Percentiles rank a stretch among this genome's conserved stretches.
Conservation (phyloP, 2,329 filamentous ascomycete genomes). For the Aureobasidium leucospermi region DNA sequence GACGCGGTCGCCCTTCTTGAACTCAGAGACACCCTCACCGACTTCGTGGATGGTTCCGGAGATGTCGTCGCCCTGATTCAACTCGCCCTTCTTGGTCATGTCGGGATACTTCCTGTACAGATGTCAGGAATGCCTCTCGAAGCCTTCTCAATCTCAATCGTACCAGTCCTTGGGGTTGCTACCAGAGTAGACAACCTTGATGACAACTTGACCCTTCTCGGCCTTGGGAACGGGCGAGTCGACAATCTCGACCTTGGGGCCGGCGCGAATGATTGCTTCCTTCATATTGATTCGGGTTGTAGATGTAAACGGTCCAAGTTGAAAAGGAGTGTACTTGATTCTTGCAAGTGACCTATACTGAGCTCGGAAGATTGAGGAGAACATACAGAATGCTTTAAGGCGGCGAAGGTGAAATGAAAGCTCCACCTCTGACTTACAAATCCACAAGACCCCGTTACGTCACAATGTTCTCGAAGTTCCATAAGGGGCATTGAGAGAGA, state of each 20-base stretch:
- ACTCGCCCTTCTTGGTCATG: slow-evolving; percentile 17
- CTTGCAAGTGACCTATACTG: slow-evolving; percentile 8
- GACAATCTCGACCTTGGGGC: slow-evolving; percentile 21
- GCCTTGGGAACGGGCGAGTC: slow-evolving; percentile 22
- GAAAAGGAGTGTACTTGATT: not conserved
- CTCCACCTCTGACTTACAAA: slow-evolving; percentile 13
- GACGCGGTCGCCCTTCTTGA: slow-evolving; percentile 51
- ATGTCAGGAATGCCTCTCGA: not conserved
- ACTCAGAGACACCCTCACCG: slow-evolving; percentile 49
- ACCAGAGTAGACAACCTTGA: slow-evolving; percentile 21
- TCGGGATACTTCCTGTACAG: slow-evolving; percentile 18
- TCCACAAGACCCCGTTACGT: slow-evolving; percentile 10
- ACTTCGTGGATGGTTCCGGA: slow-evolving; percentile 44
- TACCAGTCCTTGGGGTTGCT: slow-evolving; percentile 21
- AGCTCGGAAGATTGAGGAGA: slow-evolving; percentile 8
- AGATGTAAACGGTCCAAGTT: slow-evolving; percentile 1
- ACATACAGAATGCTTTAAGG: not conserved
- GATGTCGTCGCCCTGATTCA: slow-evolving; percentile 29
- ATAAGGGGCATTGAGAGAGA: not conserved
- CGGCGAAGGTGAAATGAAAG: not conserved
- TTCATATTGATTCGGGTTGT: slow-evolving; percentile 19
- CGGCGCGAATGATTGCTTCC: slow-evolving; percentile 23
- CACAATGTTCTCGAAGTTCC: not conserved
- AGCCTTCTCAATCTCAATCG: not conserved
- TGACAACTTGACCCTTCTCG: slow-evolving; percentile 21